Conservation (phyloP, 495 filamentous ascomycete genomes). For the Daldinia grandis region DNA sequence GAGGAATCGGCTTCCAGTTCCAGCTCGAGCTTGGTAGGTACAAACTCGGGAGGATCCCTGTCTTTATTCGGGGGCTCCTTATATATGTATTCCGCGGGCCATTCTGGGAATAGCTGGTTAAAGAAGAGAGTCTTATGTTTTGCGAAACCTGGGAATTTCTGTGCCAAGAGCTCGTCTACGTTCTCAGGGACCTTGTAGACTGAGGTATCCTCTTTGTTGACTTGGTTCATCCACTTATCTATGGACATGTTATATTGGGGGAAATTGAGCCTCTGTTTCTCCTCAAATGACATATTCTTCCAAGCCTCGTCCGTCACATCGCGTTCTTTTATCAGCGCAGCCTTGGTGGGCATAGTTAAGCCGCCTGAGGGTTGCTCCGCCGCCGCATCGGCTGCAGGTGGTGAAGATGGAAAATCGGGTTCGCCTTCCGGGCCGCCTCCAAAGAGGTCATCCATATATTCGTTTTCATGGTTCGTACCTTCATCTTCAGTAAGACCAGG, state of each 20-base stretch:
- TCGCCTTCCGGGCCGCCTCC: slow-evolving; percentile 49
- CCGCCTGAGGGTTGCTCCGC: slow-evolving; percentile 25
- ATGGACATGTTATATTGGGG: slow-evolving; percentile 36
- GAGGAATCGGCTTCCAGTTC: slow-evolving; percentile 85
- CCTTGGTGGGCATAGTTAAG: slow-evolving; percentile 15
- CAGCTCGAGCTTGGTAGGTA: slow-evolving; percentile 85
- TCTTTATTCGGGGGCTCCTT: slow-evolving; percentile 77
- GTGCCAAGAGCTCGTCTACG: slow-evolving; percentile 71
- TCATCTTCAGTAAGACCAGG: slow-evolving; percentile 60
- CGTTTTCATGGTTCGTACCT: slow-evolving; percentile 55
- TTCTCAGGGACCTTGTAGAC: slow-evolving; percentile 62
- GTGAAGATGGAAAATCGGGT: slow-evolving; percentile 48
- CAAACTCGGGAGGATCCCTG: slow-evolving; percentile 66
- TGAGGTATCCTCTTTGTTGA: slow-evolving; percentile 56
- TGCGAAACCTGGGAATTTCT: slow-evolving; percentile 75
- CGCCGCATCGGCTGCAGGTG: slow-evolving; percentile 44
- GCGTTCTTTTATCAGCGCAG: slow-evolving; percentile 8
- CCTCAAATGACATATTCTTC: slow-evolving; percentile 57
- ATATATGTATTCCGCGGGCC: slow-evolving; percentile 72
- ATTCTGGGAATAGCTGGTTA: slow-evolving; percentile 76
- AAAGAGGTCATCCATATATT: slow-evolving; percentile 58
- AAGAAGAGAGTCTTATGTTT: slow-evolving; percentile 70
- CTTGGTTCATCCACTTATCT: slow-evolving; percentile 45
- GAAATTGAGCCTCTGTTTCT: slow-evolving; percentile 48
- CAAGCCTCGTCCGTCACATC: slow-evolving; percentile 45